Base-by-base conservation (phyloP, 129 eudicot species). In the Tanacetum coccineum region DNA sequence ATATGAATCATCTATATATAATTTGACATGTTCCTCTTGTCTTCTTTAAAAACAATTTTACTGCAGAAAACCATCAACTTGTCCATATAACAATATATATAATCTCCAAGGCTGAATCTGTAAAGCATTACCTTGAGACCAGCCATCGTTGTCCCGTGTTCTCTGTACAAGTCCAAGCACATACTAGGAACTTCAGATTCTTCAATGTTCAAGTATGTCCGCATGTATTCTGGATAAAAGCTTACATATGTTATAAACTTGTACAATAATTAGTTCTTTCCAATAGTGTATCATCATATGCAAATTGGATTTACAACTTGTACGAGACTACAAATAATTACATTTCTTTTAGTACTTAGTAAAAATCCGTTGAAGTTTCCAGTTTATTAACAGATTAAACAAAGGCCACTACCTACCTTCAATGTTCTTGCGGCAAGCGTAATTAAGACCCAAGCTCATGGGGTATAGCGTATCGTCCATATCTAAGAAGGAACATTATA, bases 101-200 rank as follows among this genome's bases (percentile, higher is more conserved):
- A n/a, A n/a, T 30, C 39, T 17, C 12, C 14, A 64, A 68, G 9
- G 8, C n/a, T 39, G 32, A 36, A 25, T 1, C 7, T 30, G 17
- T 11, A 25, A 11, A n/a, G 15, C 9, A 60, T 53, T 51, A 88
- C 96, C 95, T 92, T 92, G 30, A 92, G 89, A 32, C 98, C 98
- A 32, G 98, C 98, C 98, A 92, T 92, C 19, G 98, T 92, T 36
- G 98, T 92, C 54, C 98, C 98, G 32, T 92, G 59, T 79, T 92
- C 98, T 77, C 78, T 86, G 74, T 92, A 92, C 74, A 92, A 80
- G 9, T 92, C 95, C 58, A 92, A 76, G 78, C 98, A 92, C 89
- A 92, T 81, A 72, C 57, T 78, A 1, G 95, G 98, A 50, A 92
- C 89, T 72, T 82, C 78, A 54, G 74, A 79, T 84, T 88, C 96